Evolutionary conservation across 805 yeast genomes (phyloP), one percentile per base, ranked within the genome.

Genomic region (Yamadazyma philogaea): DNA sequence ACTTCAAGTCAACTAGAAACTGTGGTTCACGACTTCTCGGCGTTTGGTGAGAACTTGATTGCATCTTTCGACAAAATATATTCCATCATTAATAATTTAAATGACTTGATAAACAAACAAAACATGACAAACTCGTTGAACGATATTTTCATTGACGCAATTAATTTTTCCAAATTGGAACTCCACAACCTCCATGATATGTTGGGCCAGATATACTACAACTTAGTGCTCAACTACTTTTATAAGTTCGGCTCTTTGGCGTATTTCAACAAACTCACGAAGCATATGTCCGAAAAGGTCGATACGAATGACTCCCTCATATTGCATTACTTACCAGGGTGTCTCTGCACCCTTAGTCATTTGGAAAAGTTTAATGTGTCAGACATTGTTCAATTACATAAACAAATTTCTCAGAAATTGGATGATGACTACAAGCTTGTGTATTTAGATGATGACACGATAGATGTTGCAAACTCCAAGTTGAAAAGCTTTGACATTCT

Each of bases 131-230:
- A 79, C 48, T 81, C 85, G 48, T 59, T 72, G 42, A 64, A 74
- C 50, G 71, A 56, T 60, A 70, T 47, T 52, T 66, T 68, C 36
- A 60, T 67, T 27, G 57, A 55, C 46, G 55, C 64, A 16, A 59
- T 84, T 27, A 70, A 69, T 28, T 81, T 76, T 52, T 76, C 84
- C 54, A 77, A 88, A 48, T 78, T 77, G 43, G 79, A 79, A 48
- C 66, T 87, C 21, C 73, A 79, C 40, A 69, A 68, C 38, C 82
- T 82, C 52, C 93, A 89, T 58, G 95, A 87, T 53, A 56, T 73
- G 1, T 61, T 90, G 42, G 82, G 90, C 34, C 85, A 81, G 57
- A 68, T 87, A 1, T 64, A 84, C 6, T 77, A 60, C 51, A 82
- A 84, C 2, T 59, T 78, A 34, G 65, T 74, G 6, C 64, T 67